These are phyloP conservation scores for Glomus cerebriforme DNA, from an alignment of 192 early-diverging fungal genomes.

Conservation along the genomic window DNA sequence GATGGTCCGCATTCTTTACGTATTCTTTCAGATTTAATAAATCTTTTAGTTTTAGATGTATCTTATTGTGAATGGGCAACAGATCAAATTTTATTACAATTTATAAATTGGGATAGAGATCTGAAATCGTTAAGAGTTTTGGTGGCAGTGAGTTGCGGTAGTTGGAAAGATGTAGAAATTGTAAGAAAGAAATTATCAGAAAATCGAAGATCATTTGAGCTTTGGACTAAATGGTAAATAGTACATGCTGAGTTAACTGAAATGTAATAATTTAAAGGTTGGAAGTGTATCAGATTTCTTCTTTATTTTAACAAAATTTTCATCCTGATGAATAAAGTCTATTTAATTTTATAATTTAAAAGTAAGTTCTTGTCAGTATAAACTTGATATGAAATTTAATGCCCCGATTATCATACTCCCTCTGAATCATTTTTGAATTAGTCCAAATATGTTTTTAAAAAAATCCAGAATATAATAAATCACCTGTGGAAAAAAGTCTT, in stretches of 20 bases:
- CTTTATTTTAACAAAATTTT: no score
- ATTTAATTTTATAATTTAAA: no score
- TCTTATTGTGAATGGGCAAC: conserved; percentile 26
- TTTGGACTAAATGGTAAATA: not conserved
- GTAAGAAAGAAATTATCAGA: not conserved
- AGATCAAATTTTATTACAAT: conserved; percentile 20
- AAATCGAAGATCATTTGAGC: conserved; percentile 4
- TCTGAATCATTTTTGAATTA: not conserved
- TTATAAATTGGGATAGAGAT: conserved; percentile 28
- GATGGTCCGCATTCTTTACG: conserved; percentile 17
- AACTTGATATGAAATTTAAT: not conserved
- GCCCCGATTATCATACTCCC: no score
- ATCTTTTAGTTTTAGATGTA: conserved; percentile 25
- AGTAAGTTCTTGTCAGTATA: no score
- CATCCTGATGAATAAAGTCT: no score
- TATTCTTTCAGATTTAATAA: conserved; percentile 24
- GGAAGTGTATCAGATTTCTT: no score
- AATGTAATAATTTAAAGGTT: no score
- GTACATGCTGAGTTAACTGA: no score
- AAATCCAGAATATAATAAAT: no score
- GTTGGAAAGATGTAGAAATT: not conserved
- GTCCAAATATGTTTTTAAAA: not conserved
- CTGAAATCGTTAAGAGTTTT: conserved; percentile 21
- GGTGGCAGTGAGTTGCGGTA: not conserved
- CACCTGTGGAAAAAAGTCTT: no score